A percentile compares a stretch with the other conserved stretches of the same genome.
phyloP scores from a whole-genome alignment of 257 asterid genomes.

The Euphrasia confusa region DNA sequence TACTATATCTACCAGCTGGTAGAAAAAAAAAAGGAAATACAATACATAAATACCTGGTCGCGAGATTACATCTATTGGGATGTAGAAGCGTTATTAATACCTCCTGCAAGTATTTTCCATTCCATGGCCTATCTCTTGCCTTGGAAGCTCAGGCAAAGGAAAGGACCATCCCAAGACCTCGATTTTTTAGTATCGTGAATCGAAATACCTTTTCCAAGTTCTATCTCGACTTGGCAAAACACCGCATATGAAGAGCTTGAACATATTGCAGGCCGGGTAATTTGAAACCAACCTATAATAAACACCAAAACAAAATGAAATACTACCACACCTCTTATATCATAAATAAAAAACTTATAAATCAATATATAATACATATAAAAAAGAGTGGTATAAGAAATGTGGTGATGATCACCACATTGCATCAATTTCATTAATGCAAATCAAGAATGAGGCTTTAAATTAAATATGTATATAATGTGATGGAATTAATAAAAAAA shows the following conservation, averaged over 20 bases:
- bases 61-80: slow-evolving; percentile 12
- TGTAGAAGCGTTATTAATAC: slow-evolving; percentile 28
- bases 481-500: too few relatives aligned
- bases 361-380: too few relatives aligned
- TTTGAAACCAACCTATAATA: slow-evolving; percentile 66
- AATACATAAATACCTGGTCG: slow-evolving; percentile 11
- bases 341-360: too few relatives aligned
- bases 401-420: too few relatives aligned
- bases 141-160: slow-evolving; percentile 90
- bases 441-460: too few relatives aligned
- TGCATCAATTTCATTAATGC: too few relatives aligned
- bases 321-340: too few relatives aligned
- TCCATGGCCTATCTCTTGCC: slow-evolving; percentile 98
- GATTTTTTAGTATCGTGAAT: slow-evolving; percentile 62
- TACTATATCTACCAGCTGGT: slow-evolving; percentile 64
- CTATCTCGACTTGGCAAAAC: slow-evolving; percentile 85
- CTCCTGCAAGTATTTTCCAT: slow-evolving; percentile 77
- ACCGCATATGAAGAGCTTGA: slow-evolving; percentile 88
- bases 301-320: not conserved
- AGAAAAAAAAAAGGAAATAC: slow-evolving; percentile 20
- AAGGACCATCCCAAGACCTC: slow-evolving; percentile 99
- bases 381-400: too few relatives aligned
- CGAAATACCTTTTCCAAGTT: slow-evolving; percentile 92
- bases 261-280: slow-evolving; percentile 92
- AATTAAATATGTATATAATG: too few relatives aligned